These are phyloP conservation scores for Malus sieversii DNA, from an alignment of 306 rosid genomes.

Conservation along the genomic window DNA sequence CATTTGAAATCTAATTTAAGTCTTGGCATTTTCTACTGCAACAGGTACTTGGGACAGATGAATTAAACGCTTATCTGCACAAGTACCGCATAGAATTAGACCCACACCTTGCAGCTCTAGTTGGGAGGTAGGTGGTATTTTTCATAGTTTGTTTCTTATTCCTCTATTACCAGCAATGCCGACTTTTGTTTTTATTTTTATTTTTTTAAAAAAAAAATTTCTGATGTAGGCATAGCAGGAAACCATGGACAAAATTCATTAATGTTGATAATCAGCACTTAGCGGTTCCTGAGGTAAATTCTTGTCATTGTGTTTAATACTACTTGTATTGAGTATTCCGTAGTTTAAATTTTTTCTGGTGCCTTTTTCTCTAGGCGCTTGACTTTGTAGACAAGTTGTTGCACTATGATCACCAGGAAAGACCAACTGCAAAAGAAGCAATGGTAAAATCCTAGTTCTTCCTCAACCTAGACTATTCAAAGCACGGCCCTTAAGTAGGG, in stretches of 20 bases:
- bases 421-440: constrained; percentile 94
- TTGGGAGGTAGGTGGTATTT: constrained; percentile 57
- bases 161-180: neutral
- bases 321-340: neutral
- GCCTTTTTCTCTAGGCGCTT: constrained; percentile 45
- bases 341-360: constrained; percentile 4
- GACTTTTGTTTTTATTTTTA: neutral
- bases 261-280: constrained; percentile 78
- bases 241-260: constrained; percentile 82
- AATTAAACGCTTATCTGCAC: constrained; percentile 55
- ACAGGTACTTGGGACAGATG: constrained; percentile 93
- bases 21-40: constrained; percentile 16
- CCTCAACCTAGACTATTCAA: neutral
- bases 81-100: constrained; percentile 82
- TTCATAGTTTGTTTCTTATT: neutral
- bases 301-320: neutral
- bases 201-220: neutral
- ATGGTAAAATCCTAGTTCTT: constrained; percentile 43
- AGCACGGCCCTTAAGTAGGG: neutral
- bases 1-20: constrained; percentile 11
- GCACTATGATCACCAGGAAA: constrained; percentile 86
- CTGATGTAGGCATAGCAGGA: constrained; percentile 66
- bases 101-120: constrained; percentile 72
- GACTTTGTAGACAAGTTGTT: constrained; percentile 82
- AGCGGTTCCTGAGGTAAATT: constrained; percentile 74